Conservation (phyloP, 2,329 filamentous ascomycete genomes). For the Neophaeococcomyces aloes region DNA sequence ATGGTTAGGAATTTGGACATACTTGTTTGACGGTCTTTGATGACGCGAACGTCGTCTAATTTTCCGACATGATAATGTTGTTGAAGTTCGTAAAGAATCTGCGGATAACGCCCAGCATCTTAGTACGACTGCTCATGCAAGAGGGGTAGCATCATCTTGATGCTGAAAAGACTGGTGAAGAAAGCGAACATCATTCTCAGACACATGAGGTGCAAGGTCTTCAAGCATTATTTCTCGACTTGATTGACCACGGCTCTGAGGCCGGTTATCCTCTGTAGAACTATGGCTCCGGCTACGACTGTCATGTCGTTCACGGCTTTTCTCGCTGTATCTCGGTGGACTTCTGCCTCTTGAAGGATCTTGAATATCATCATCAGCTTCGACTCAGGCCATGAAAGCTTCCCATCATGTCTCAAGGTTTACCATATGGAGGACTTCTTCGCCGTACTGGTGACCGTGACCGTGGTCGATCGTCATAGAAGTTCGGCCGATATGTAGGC, state of each 20-base stretch:
- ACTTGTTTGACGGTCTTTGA: constrained; percentile 50
- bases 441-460: constrained; percentile 34
- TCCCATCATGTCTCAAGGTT: constrained; percentile 23
- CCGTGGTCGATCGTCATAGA: constrained; percentile 36
- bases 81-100: constrained; percentile 47
- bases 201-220: constrained; percentile 39
- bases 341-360: constrained; percentile 21
- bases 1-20: constrained; percentile 12
- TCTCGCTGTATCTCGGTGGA: constrained; percentile 18
- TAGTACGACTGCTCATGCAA: constrained; percentile 16
- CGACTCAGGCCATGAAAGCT: constrained; percentile 20
- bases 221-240: constrained; percentile 43
- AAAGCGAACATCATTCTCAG: constrained; percentile 41
- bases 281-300: constrained; percentile 27
- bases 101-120: constrained; percentile 26
- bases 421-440: constrained; percentile 38
- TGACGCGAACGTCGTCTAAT: constrained; percentile 48
- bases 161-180: constrained; percentile 23
- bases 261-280: constrained; percentile 25
- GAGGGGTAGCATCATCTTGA: constrained; percentile 13
- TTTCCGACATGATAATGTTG: constrained; percentile 41
- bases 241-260: constrained; percentile 29
- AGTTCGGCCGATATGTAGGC: constrained; percentile 23
- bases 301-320: constrained; percentile 23
- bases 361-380: constrained; percentile 30